Conservation (phyloP, 306 rosid species). For the Corylus avellana region DNA sequence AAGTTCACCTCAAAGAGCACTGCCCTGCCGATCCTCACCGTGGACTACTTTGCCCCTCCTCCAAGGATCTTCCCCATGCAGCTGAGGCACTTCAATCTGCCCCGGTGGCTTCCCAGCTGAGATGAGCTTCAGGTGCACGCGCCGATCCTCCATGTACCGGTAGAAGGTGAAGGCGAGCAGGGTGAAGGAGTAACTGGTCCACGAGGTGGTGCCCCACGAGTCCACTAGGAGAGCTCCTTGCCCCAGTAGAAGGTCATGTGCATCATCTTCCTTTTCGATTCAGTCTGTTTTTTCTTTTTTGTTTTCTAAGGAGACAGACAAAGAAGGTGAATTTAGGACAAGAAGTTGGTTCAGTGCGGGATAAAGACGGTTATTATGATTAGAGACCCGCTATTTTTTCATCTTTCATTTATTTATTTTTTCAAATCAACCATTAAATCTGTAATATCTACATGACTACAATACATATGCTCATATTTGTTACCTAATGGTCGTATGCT, state of each 20-base stretch:
- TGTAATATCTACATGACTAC: too few relatives aligned
- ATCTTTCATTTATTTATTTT: too few relatives aligned
- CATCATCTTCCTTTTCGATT: slow-evolving; percentile 74
- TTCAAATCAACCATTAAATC: too few relatives aligned
- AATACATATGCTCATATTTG: too few relatives aligned
- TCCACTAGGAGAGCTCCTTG: slow-evolving; percentile 58
- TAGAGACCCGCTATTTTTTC: too few relatives aligned
- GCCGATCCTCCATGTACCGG: slow-evolving; percentile 70
- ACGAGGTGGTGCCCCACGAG: slow-evolving; percentile 71
- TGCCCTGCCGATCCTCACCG: slow-evolving; percentile 50
- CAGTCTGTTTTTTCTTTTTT: background rate
- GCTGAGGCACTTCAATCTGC: slow-evolving; percentile 59
- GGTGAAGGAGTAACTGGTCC: slow-evolving; percentile 57
- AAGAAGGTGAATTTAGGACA: too few relatives aligned
- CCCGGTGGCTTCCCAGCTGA: slow-evolving; percentile 22
- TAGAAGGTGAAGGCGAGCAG: slow-evolving; percentile 64
- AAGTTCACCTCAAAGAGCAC: slow-evolving; percentile 55
- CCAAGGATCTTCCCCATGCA: slow-evolving; percentile 27
- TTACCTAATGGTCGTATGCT: too few relatives aligned
- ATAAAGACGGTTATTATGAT: too few relatives aligned
- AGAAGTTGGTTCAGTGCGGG: too few relatives aligned
- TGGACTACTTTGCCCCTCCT: slow-evolving; percentile 23
- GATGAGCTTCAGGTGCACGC: slow-evolving; percentile 57
- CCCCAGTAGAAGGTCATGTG: slow-evolving; percentile 99
- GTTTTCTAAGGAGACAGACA: too few relatives aligned